A percentile compares a stretch with the other conserved stretches of the same genome.
Evolutionary conservation across 768 basidiomycete species (phyloP).

Genomic region (Tricholoma saponaceum): DNA sequence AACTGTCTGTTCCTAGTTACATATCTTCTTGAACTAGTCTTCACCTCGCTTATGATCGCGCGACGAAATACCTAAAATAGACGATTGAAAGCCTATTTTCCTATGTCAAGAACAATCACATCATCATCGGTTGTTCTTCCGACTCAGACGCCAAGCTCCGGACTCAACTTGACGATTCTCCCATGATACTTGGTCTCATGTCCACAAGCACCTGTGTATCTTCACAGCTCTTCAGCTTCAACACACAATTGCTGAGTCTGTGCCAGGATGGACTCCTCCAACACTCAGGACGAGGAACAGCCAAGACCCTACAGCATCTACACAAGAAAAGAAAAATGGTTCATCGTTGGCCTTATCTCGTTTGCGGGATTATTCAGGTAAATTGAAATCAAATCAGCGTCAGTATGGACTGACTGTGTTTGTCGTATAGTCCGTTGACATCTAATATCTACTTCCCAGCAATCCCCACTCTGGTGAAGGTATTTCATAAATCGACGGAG

Average conservation of each 20-base stretch:
- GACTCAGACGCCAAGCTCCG: too few relatives aligned
- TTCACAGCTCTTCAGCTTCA: neutral
- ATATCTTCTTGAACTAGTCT: too few relatives aligned
- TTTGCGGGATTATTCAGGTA: constrained; percentile 63
- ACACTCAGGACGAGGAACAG: neutral
- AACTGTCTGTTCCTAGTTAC: too few relatives aligned
- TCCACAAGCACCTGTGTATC: neutral
- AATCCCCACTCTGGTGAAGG: constrained; percentile 61
- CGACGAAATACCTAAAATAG: too few relatives aligned
- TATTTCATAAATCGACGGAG: constrained; percentile 63
- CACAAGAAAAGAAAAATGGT: constrained; percentile 59
- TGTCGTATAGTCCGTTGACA: constrained; percentile 51
- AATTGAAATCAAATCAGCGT: neutral
- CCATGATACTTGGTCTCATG: neutral
- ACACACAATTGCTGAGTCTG: neutral
- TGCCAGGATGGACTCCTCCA: neutral
- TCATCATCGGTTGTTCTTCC: neutral
- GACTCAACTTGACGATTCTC: neutral
- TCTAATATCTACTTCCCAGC: constrained; percentile 79
- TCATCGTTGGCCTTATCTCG: constrained; percentile 55
- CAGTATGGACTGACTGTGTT: neutral
- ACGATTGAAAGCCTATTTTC: too few relatives aligned
- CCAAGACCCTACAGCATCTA: constrained; percentile 41
- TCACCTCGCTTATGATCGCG: too few relatives aligned
- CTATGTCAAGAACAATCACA: neutral